Base-by-base conservation (phyloP, 495 filamentous ascomycete genomes). In the Clavariopsis aquatica region DNA sequence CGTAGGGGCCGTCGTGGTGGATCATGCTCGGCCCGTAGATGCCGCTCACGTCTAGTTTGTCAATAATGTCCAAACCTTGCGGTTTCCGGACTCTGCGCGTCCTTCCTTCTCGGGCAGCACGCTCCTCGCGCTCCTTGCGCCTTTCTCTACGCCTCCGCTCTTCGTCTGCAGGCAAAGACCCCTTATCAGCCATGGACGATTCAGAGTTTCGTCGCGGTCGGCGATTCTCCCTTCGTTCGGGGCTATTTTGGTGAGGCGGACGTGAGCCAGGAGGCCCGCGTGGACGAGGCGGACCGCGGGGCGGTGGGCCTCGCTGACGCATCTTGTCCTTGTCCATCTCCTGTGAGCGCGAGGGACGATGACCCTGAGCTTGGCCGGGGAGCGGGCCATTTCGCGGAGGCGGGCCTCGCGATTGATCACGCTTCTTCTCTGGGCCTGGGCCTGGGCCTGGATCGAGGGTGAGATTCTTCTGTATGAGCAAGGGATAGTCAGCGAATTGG, bases 1-100 rank as follows among this genome's bases (percentile, higher is more conserved):
- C 95, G 70, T 96, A 99, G 9, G 95, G 95, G 24, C 95, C 95
- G 73, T 99, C 95, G 73, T 99, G 95, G 64, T 99, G 95, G 77
- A 99, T 96, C 73, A 98, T 82, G 74, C 94, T 94, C 62, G 91
- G 89, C 46, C 95, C 94, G 72, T 96, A 97, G 70, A 99, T 95
- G 69, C 93, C 93, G 12, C 93, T 96, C 47, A 93, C 94, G 81
- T 99, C 95, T 51, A 99, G 81, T 72, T 96, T 93, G 76, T 99
- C 95, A 69, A 99, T 99, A 53, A 98, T 84, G 75, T 99, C 95
- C 59, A 98, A 76, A 63, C 86, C 85, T 56, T 86, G 83, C 58
- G 77, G 78, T 71, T 76, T 80, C 74, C 80, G 84, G 27, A 71
- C 69, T 74, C 80, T 85, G 49, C 66, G 24, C 36, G 76, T 71